These are phyloP conservation scores for Lentinula sp. DNA, from an alignment of 768 basidiomycete genomes.

Conservation along the genomic window DNA sequence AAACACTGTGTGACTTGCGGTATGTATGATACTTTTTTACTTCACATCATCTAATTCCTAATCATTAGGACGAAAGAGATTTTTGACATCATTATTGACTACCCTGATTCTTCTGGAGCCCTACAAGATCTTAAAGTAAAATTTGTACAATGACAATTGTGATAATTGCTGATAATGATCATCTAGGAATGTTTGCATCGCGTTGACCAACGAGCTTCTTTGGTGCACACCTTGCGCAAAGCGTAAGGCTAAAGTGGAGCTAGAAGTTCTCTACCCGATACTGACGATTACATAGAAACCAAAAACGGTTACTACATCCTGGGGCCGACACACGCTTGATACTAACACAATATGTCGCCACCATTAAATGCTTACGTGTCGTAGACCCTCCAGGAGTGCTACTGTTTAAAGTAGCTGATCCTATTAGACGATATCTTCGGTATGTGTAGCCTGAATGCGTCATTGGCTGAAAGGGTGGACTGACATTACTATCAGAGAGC, in stretches of 20 bases:
- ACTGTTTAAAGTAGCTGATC: constrained; percentile 89
- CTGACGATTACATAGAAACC: constrained; percentile 46
- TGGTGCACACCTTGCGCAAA: constrained; percentile 74
- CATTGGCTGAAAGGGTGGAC: background rate
- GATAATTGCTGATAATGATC: background rate
- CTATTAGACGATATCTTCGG: constrained; percentile 87
- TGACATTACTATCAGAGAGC: constrained; percentile 42
- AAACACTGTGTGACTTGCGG: constrained; percentile 85
- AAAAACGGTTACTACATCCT: constrained; percentile 86
- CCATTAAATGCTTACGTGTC: constrained; percentile 84
- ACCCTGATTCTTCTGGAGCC: constrained; percentile 80
- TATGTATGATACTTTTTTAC: constrained; percentile 24
- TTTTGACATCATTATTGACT: constrained; percentile 95
- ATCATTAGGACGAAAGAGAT: constrained; percentile 64
- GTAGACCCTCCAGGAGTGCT: constrained; percentile 92
- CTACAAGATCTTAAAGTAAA: constrained; percentile 78
- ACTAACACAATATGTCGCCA: constrained; percentile 83
- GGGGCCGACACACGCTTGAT: constrained; percentile 94
- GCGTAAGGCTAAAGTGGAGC: constrained; percentile 43
- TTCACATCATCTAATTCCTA: background rate
- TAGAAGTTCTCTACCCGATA: background rate
- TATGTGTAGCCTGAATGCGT: constrained; percentile 18
- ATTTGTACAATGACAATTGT: background rate
- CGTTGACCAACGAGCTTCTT: constrained; percentile 70
- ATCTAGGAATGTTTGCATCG: constrained; percentile 70